Conservation (phyloP, 352 stramenopile species). For the Globisporangium nagaii region DNA sequence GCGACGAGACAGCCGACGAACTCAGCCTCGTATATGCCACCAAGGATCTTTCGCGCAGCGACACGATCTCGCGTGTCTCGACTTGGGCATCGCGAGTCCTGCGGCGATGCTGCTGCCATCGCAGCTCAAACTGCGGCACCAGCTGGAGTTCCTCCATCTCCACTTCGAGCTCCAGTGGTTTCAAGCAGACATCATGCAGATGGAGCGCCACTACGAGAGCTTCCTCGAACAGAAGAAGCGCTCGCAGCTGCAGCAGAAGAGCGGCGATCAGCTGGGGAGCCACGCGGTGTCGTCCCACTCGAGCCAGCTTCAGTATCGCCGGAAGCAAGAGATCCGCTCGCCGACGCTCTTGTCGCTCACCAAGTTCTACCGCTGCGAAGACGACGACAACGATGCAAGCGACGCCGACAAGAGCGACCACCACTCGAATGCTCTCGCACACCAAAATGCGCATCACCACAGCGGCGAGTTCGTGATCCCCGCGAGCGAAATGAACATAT, state of each 20-base stretch:
- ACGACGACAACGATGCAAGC: background rate
- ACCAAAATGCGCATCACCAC: background rate
- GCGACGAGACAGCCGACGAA: background rate
- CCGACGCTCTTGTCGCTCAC: conserved; percentile 1
- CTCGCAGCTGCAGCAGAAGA: conserved; percentile 12
- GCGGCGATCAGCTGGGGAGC: background rate
- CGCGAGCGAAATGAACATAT: conserved; percentile 9
- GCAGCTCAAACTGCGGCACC: conserved; percentile 1
- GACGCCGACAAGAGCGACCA: background rate
- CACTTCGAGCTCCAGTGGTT: conserved; percentile 43
- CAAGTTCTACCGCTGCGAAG: conserved; percentile 4
- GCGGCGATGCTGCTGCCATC: background rate
- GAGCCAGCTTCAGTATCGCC: background rate
- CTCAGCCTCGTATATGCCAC: too few relatives aligned
- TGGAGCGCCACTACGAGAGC: conserved; percentile 36
- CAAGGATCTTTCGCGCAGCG: conserved; percentile 1
- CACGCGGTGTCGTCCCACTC: background rate
- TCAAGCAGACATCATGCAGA: conserved; percentile 26
- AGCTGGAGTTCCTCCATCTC: conserved; percentile 26
- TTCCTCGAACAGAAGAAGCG: conserved; percentile 35
- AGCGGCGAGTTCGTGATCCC: conserved; percentile 14
- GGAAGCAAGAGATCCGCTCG: background rate
- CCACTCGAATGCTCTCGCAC: background rate
- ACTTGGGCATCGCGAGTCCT: background rate
- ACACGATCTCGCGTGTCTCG: background rate